Evolutionary conservation across 805 yeast species (phyloP).

Genomic region (Vanderwaltozyma yarrowii): DNA sequence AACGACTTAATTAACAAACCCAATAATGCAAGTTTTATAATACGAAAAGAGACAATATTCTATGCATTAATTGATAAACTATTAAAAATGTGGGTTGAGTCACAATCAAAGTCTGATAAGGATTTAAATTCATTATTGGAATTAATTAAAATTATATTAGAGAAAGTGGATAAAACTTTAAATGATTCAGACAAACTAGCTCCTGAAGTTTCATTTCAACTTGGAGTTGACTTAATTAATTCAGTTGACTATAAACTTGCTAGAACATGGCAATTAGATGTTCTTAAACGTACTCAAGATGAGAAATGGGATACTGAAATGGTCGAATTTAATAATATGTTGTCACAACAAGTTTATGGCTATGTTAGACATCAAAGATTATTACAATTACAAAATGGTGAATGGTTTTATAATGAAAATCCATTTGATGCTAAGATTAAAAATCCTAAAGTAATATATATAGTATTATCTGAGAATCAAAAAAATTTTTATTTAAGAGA

Average conservation of each 20-base stretch:
- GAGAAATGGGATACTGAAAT: constrained; percentile 38
- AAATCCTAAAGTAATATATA: constrained; percentile 39
- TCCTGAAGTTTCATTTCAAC: not conserved
- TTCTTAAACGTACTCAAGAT: constrained; percentile 30
- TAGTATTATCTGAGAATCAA: constrained; percentile 59
- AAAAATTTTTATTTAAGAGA: constrained; percentile 51
- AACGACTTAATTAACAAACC: not conserved
- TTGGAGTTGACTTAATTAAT: not conserved
- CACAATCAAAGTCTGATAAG: constrained; percentile 36
- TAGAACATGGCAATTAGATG: constrained; percentile 43
- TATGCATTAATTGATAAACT: constrained; percentile 47
- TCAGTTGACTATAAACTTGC: constrained; percentile 33
- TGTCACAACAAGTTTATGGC: constrained; percentile 49
- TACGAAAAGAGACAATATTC: constrained; percentile 42
- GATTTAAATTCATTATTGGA: constrained; percentile 45
- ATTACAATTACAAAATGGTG: constrained; percentile 60
- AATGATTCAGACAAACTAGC: constrained; percentile 3
- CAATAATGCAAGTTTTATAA: constrained; percentile 6
- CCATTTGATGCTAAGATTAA: constrained; percentile 30
- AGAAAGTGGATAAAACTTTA: constrained; percentile 21
- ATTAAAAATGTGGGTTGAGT: constrained; percentile 54
- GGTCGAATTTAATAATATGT: constrained; percentile 37
- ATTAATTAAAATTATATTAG: constrained; percentile 32
- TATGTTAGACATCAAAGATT: constrained; percentile 72
- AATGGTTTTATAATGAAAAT: constrained; percentile 65